Evolutionary conservation across 306 rosid genomes (phyloP), one percentile per base, ranked within the genome.

Genomic region (Luffa aegyptiaca): DNA sequence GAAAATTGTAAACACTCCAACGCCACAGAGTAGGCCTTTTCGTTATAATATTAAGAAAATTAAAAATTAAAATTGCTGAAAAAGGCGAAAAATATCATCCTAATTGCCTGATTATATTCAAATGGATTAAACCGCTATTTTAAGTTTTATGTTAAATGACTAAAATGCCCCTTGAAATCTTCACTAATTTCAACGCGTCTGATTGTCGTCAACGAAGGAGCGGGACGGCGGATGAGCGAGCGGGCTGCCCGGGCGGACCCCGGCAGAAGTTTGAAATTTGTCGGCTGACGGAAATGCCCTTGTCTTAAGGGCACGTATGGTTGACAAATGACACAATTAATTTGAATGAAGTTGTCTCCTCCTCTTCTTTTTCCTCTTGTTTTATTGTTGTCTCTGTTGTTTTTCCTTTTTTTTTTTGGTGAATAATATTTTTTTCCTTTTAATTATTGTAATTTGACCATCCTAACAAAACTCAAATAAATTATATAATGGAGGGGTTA

Each of bases 101-200:
- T 72, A 48, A 48, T 73, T 73, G 10, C 1, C 6, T 52, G 6
- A 53, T 75, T 52, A 75, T 17, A 35, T 75, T 75, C 79, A 75
- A 75, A 75, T 35, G 12, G 17, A 75, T 75, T 75, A 52, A 75
- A 33, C 79, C 48, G 79, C 63, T 75, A 52, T 18, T 75, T 52
- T 51, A 75, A 52, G 41, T 75, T 49, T 26, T 26, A 4, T 33
- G 2, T 5, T 16, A 16, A 52, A 52, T 75, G 46, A 75, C 79
- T 10, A 3, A 8, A 17, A 8, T 75, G 2, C 48, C 79, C 79
- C 45, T 37, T 0, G 0, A 3, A 1, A 26, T 48, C 4, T 31
- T 26, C 44, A 17, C 31, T 16, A 75, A 75, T 75, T 75, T 35
- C 79, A 16, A 75, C 79, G 63, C 79, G 35, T 51, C 48, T 10